These are phyloP conservation scores for Kodamaea hsintzibuensis DNA, from an alignment of 805 yeast species.

Conservation along the genomic window DNA sequence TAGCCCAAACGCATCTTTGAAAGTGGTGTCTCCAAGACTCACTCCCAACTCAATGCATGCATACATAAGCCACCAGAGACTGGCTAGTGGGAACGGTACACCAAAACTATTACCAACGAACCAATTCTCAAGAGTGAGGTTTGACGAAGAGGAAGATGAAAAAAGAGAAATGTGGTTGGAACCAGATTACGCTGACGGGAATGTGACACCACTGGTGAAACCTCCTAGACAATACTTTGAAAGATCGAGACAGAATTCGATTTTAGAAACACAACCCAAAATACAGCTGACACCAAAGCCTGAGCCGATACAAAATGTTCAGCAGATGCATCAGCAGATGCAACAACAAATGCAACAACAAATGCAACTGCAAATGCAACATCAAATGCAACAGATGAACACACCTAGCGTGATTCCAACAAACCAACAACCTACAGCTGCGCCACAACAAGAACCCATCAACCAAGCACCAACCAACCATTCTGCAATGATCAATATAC, in stretches of 20 bases:
- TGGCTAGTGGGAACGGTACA: conserved; percentile 4
- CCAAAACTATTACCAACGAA: conserved; percentile 15
- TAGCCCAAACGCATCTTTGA: conserved; percentile 5
- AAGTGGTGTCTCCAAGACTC: conserved; percentile 5
- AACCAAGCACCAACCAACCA: not conserved
- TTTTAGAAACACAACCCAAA: not conserved
- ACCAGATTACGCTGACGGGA: not conserved
- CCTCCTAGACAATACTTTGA: not conserved
- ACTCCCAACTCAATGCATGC: conserved; percentile 6
- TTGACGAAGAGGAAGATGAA: conserved; percentile 5
- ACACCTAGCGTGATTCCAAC: too few species aligned
- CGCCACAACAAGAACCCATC: too few species aligned
- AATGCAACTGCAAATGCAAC: too few species aligned
- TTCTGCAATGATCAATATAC: not conserved
- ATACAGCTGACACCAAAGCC: not conserved
- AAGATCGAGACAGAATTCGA: not conserved
- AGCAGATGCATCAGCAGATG: not conserved
- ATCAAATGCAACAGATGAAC: too few species aligned
- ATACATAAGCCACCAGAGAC: conserved; percentile 3
- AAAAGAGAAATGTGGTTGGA: conserved; percentile 9
- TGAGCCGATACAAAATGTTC: not conserved
- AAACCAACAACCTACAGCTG: too few species aligned
- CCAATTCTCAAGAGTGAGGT: conserved; percentile 14
- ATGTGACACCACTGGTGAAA: not conserved
- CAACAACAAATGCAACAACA: too few species aligned